phyloP scores from a whole-genome alignment of 2,329 filamentous ascomycete genomes.

The Coniochaeta sp. region DNA sequence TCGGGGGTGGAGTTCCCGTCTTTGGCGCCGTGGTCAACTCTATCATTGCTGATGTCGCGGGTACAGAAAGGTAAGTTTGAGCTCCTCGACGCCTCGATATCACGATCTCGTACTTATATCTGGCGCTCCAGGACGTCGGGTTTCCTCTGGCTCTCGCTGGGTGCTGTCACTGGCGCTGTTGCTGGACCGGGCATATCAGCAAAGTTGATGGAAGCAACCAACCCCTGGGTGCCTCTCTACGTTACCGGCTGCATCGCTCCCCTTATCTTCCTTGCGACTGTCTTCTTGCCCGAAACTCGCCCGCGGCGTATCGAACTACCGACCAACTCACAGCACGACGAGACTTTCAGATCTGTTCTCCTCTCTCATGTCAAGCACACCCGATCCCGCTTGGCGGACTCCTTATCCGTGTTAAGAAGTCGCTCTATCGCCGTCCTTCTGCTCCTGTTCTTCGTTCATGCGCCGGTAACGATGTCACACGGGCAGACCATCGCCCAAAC shows the following conservation, averaged over 20 bases:
- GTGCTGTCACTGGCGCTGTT: conserved; percentile 31
- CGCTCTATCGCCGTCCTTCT: conserved; percentile 29
- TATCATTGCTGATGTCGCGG: conserved; percentile 33
- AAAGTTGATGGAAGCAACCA: conserved; percentile 27
- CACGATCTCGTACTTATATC: too few species aligned
- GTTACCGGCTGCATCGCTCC: conserved; percentile 24
- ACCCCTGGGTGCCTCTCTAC: conserved; percentile 33
- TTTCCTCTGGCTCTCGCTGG: conserved; percentile 35
- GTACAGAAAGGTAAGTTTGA: conserved; percentile 27
- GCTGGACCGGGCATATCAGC: conserved; percentile 30
- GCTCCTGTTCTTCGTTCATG: conserved; percentile 29
- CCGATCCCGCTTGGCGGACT: conserved; percentile 23
- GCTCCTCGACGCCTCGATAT: too few species aligned
- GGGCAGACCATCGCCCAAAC: conserved; percentile 31
- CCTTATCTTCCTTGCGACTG: conserved; percentile 21
- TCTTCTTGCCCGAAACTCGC: conserved; percentile 34
- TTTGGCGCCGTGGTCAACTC: conserved; percentile 32
- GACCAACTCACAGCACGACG: conserved; percentile 2
- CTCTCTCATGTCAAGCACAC: conserved; percentile 21
- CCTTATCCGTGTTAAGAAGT: conserved; percentile 27
- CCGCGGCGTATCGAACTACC: conserved; percentile 10
- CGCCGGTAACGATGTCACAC: conserved; percentile 27
- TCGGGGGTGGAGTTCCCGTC: conserved; percentile 34
- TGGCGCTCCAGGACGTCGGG: conserved; percentile 28
- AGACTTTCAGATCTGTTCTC: conserved; percentile 14